Evolutionary conservation across 2,329 filamentous ascomycete genomes (phyloP), one percentile per base, ranked within the genome.

Genomic region (Lecanicillium sp.): DNA sequence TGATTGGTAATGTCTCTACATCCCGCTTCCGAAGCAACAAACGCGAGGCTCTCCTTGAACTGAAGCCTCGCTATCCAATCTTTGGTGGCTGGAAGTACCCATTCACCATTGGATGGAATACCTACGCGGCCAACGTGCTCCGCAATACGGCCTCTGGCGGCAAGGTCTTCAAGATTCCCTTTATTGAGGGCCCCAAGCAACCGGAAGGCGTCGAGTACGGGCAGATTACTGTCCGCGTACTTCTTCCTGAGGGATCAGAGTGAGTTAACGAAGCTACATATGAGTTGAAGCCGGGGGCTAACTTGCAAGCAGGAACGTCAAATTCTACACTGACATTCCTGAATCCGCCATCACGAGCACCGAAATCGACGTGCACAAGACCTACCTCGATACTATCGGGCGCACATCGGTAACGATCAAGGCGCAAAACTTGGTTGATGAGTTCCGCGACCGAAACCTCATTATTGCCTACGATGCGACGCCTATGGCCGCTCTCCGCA

Each of bases 1-100:
- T 87, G 51, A 94, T 98, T 54, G 92, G 92, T 49, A 98, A 98
- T 56, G 88, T 98, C 20, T 94, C 89, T 19, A 98, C 92, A 1
- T 95, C 88, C 40, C 77, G 76, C 45, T 98, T 94, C 73, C 76
- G 89, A 45, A 78, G 71, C 49, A 85, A 78, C 57, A 76, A 73
- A 57, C 79, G 83, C 16, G 85, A 90, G 61, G 83, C 85, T n/a
- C 67, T 83, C 30, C 74, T 98, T 19, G 89, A 95, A 62, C 72
- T 95, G 46, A 92, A 89, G 70, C 92, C 92, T 15, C 79, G 92
- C 37, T 98, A 94, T 62, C 92, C 92, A n/a, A 62, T 98, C 17
- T 98, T 95, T 53, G 92, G 92, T 43, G 88, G 86, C 44, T 98
- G 92, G 92, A 95, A 94, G 63, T 96, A 95, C 64, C 92, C 85